These are phyloP conservation scores for Chernovozyma sophiae-reginae DNA, from an alignment of 1,139 yeast species.

Conservation along the genomic window DNA sequence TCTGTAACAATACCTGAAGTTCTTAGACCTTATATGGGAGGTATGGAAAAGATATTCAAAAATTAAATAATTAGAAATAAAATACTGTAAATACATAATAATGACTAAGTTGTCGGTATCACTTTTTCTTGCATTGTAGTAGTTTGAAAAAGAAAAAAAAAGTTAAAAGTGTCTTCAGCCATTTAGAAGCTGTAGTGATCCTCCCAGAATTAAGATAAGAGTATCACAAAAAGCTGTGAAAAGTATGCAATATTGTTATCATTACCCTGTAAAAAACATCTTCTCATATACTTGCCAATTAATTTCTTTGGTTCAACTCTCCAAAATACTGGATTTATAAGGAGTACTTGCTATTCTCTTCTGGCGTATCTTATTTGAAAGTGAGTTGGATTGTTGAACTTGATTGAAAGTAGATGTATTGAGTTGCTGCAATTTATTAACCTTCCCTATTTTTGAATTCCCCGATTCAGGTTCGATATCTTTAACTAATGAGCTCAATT, in stretches of 20 bases:
- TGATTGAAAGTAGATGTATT: slow-evolving; percentile 24
- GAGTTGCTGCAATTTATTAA: slow-evolving; percentile 27
- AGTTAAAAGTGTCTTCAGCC: too few species aligned
- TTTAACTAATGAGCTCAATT: slow-evolving; percentile 14
- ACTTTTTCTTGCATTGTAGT: too few species aligned
- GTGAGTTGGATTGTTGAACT: slow-evolving; percentile 9
- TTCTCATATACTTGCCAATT: not conserved
- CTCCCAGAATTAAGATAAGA: too few species aligned
- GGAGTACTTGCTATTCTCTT: slow-evolving; percentile 36
- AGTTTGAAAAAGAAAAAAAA: too few species aligned
- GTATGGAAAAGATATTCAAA: slow-evolving; percentile 32
- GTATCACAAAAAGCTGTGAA: too few species aligned
- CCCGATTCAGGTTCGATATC: slow-evolving; percentile 6
- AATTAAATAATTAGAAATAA: too few species aligned
- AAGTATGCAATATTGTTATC: not conserved
- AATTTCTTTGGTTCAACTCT: too few species aligned
- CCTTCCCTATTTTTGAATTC: slow-evolving; percentile 7
- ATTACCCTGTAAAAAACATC: not conserved
- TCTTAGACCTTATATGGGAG: slow-evolving; percentile 66
- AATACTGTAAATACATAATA: too few species aligned
- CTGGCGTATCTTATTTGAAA: not conserved
- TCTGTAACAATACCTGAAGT: slow-evolving; percentile 66
- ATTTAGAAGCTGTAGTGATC: too few species aligned
- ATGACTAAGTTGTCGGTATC: too few species aligned
- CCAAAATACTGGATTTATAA: slow-evolving; percentile 1